phyloP scores from a whole-genome alignment of 331 rosid species.

The Rosa hybrid region DNA sequence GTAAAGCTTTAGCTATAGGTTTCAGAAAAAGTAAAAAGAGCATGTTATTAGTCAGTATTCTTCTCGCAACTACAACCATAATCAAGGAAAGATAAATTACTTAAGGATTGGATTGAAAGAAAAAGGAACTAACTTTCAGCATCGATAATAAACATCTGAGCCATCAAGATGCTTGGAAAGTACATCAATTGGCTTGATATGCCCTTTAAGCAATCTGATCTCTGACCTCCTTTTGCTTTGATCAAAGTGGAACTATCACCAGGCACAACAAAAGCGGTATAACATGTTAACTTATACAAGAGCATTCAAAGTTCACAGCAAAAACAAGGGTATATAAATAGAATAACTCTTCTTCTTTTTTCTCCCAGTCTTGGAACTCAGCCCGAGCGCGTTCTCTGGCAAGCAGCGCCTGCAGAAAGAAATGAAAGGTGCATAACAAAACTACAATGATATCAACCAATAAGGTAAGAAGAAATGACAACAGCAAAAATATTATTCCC shows the following conservation, averaged over 20 bases:
- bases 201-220: constrained; percentile 98
- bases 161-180: constrained; percentile 84
- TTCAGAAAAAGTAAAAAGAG: constrained; percentile 13
- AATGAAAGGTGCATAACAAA: constrained; percentile 11
- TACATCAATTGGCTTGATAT: constrained; percentile 87
- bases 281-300: neutral
- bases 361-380: constrained; percentile 99
- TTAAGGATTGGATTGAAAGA: too few species aligned
- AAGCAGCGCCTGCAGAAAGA: constrained; percentile 70
- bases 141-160: constrained; percentile 42
- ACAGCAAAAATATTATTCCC: neutral
- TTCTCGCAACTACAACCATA: neutral
- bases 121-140: too few species aligned
- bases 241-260: constrained; percentile 83
- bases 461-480: neutral
- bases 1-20: constrained; percentile 53
- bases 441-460: neutral
- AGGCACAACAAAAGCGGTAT: constrained; percentile 11
- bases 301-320: neutral
- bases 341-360: constrained; percentile 93
- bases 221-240: constrained; percentile 99
- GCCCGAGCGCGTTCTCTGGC: constrained; percentile 99
- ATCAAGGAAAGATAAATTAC: neutral
- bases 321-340: neutral
- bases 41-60: neutral